Evolutionary conservation across 2,329 filamentous ascomycete species (phyloP), one percentile per base, ranked within the genome.

Genomic region (Magnaporthales sp.): DNA sequence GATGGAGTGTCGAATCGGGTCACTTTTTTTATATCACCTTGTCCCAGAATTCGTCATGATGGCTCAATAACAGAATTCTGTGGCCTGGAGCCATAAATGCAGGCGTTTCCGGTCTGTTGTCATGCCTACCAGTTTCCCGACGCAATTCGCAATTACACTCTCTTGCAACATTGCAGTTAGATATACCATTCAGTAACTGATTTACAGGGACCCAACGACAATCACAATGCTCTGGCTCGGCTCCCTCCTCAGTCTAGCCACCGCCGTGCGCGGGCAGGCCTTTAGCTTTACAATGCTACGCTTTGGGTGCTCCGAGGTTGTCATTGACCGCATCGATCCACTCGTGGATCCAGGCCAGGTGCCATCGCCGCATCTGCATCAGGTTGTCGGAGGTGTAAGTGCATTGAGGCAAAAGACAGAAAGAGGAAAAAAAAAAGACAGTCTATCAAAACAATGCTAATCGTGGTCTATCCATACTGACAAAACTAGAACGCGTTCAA

Each of bases 401-500:
- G n/a, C 19, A 26, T 4, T 4, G 1, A n/a, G 2, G n/a, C 38
- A 19, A 1, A 46, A 31, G 4, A 31, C 30, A 31, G 4, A n/a
- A n/a, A n/a, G n/a, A n/a, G 38, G 15, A 46, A 5, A n/a, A 8
- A 46, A 46, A 7, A n/a, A n/a, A 1, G n/a, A 19, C 38, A 10
- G 15, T 6, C 38, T 7, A 6, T 6, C 10, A 15, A 38, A 6
- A n/a, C n/a, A n/a, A n/a, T 38, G 24, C 27, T 38, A 19, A 64
- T 31, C 13, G 4, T 6, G 1, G 4, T 29, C 5, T 9, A n/a
- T 9, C 15, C n/a, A n/a, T n/a, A n/a, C n/a, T n/a, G n/a, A 11
- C 10, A 4, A 5, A 22, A 19, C 4, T 10, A 29, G 27, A 73
- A 75, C 68, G 68, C 72, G 32, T 75, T 75, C 68, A 73, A 70